Base-by-base conservation (phyloP, 306 rosid genomes). In the Ormosia emarginata region DNA sequence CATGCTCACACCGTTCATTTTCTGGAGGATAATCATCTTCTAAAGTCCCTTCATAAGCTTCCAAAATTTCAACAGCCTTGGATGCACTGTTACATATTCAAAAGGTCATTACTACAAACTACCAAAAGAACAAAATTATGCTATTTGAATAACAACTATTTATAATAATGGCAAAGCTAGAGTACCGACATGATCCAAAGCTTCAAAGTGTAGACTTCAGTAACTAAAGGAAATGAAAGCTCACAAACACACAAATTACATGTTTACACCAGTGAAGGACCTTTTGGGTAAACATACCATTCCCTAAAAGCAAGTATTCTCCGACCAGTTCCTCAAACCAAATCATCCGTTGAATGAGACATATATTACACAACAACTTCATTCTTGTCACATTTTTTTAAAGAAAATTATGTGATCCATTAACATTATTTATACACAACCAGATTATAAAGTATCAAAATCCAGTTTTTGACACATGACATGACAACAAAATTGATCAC, bases 1-100 rank as follows among this genome's bases (percentile, higher is more conserved):
- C 99, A 81, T 95, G 99, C 87, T 95, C 99, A 61, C 92, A 92
- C 64, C 99, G 96, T 80, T 95, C 99, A 90, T 92, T 91, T 12
- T 92, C 98, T 13, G 98, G 98, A 87, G 98, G 99, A 81, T 90
- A 70, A 88, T 93, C 98, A 80, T 93, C 98, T 88, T 95, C 99
- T 44, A 95, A 89, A 3, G 99, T 95, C 68, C 99, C 99, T 84
- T 93, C 99, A 77, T 95, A 95, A 65, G 99, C 99, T 91, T 95
- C 99, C 86, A 95, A 87, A 88, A 95, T 95, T 84, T 95, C 99
- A 84, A 95, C 94, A 9, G 99, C 98, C 85, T 95, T 95, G 55
- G 92, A 79, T 13, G 91, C 90, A 81, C 99, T 95, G 83, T 72
- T 33, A 63, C 52, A 80, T 63, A 74, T 47, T 43, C 33, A 85